Evolutionary conservation across 169 alveolate species (phyloP).

Genomic region (Babesia bigemina): DNA sequence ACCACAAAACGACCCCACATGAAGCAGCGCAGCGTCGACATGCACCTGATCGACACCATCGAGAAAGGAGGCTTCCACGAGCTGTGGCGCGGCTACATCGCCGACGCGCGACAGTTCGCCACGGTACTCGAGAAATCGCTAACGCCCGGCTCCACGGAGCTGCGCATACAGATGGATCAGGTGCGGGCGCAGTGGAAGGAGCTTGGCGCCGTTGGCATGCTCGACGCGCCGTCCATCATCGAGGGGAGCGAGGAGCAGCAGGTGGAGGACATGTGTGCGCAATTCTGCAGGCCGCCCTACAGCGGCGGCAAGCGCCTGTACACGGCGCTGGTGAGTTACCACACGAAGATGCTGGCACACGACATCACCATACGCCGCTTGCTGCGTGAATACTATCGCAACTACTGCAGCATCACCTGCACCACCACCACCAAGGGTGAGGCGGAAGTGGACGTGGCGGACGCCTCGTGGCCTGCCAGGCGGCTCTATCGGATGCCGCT

Average conservation of each 20-base stretch:
- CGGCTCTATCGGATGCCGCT: slow-evolving; percentile 71
- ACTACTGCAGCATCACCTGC: slow-evolving; percentile 72
- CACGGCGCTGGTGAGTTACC: slow-evolving; percentile 71
- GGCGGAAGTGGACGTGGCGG: slow-evolving; percentile 67
- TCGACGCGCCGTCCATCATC: slow-evolving; percentile 53
- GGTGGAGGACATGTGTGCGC: slow-evolving; percentile 73
- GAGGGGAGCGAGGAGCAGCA: slow-evolving; percentile 69
- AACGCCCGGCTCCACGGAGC: slow-evolving; percentile 28
- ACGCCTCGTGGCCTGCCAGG: slow-evolving; percentile 60
- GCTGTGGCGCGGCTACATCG: slow-evolving; percentile 54
- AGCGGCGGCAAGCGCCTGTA: slow-evolving; percentile 67
- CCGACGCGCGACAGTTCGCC: slow-evolving; percentile 45
- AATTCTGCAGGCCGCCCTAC: slow-evolving; percentile 62
- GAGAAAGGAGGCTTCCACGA: slow-evolving; percentile 62
- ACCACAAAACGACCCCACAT: neutral
- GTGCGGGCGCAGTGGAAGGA: slow-evolving; percentile 45
- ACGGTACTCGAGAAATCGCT: slow-evolving; percentile 46
- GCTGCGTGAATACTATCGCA: slow-evolving; percentile 69
- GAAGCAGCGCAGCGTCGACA: slow-evolving; percentile 28
- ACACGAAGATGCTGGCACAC: slow-evolving; percentile 68
- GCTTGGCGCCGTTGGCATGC: slow-evolving; percentile 18
- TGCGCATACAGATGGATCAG: slow-evolving; percentile 34
- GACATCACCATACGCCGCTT: slow-evolving; percentile 71
- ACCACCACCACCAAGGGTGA: slow-evolving; percentile 76
- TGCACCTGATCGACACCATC: slow-evolving; percentile 61